phyloP scores from a whole-genome alignment of 2,329 filamentous ascomycete species.

The Fusarium chlamydosporum region DNA sequence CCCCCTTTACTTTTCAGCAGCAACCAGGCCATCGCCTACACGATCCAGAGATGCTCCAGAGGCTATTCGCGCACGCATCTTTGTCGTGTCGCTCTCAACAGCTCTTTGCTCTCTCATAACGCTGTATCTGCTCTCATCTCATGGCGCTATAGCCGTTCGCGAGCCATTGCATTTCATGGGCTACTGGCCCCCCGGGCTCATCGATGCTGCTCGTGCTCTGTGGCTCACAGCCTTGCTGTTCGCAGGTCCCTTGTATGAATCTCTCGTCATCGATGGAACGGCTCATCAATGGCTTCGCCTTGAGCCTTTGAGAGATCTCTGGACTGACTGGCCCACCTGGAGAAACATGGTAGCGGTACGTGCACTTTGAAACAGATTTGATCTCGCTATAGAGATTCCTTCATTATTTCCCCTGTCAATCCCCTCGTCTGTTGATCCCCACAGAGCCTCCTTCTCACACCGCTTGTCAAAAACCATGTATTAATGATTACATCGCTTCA shows the following conservation, averaged over 20 bases:
- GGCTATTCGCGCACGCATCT: conserved; percentile 88
- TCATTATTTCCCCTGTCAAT: conserved; percentile 36
- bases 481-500: conserved; percentile 51
- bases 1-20: conserved; percentile 87
- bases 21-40: conserved; percentile 82
- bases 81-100: conserved; percentile 83
- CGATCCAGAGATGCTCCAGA: conserved; percentile 89
- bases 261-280: conserved; percentile 77
- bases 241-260: conserved; percentile 85
- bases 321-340: conserved; percentile 84
- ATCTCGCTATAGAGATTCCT: conserved; percentile 28
- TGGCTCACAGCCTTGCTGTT: conserved; percentile 84
- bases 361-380: conserved; percentile 19
- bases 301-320: conserved; percentile 68
- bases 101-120: conserved; percentile 76
- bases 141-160: conserved; percentile 61
- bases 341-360: conserved; percentile 88
- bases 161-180: conserved; percentile 78
- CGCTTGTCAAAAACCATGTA: conserved; percentile 39
- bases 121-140: conserved; percentile 71
- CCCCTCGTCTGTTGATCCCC: conserved; percentile 33
- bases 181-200: conserved; percentile 80
- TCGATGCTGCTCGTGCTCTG: conserved; percentile 75
- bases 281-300: conserved; percentile 76
- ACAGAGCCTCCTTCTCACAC: conserved; percentile 45